phyloP scores from a whole-genome alignment of 257 asterid genomes.

The Coffea eugenioides region DNA sequence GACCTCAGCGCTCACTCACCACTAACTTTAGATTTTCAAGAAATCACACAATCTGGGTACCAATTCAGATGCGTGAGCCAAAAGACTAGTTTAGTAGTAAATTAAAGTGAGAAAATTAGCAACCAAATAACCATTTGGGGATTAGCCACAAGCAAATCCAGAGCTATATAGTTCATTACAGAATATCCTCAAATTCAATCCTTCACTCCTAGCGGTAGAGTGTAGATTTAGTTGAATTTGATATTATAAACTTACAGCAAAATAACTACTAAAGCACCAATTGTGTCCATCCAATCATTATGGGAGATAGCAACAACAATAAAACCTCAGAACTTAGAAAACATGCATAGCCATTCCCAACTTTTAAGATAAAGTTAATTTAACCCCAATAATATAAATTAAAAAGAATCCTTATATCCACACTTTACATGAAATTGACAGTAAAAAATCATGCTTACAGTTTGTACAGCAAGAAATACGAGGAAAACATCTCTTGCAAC shows the following conservation, averaged over 20 bases:
- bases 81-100: background rate
- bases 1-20: background rate
- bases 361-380: background rate
- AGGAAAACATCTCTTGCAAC: slow-evolving; percentile 58
- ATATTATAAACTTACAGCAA: background rate
- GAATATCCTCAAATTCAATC: background rate
- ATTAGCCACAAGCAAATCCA: background rate
- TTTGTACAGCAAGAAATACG: slow-evolving; percentile 52
- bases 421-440: too few species aligned
- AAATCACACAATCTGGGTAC: too few species aligned
- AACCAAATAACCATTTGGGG: background rate
- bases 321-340: background rate
- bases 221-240: background rate
- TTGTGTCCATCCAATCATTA: background rate
- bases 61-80: too few species aligned
- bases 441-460: slow-evolving; percentile 32
- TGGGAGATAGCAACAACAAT: background rate
- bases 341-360: background rate
- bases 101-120: background rate
- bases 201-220: background rate
- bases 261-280: background rate
- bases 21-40: too few species aligned
- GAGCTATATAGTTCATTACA: background rate
- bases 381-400: background rate
- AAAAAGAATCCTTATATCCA: background rate